These are phyloP conservation scores for Cymbomonas tetramitiformis DNA, from an alignment of 139 green algal genomes.

Conservation along the genomic window DNA sequence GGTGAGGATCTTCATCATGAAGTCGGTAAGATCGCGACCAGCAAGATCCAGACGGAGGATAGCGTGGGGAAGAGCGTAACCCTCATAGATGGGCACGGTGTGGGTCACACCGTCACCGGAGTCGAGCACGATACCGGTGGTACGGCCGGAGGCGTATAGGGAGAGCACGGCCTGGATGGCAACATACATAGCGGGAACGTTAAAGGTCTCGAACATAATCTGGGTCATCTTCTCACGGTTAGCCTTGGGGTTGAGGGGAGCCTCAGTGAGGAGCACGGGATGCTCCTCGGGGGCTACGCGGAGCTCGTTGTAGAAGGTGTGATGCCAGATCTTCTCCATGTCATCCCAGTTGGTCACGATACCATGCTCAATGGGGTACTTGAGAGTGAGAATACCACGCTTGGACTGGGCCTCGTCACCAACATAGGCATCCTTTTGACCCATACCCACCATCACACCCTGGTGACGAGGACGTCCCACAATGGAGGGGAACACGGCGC, in stretches of 20 bases:
- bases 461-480: constrained; percentile 86
- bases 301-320: constrained; percentile 99
- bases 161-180: constrained; percentile 92
- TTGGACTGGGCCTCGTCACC: constrained; percentile 95
- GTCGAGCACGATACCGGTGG: constrained; percentile 95
- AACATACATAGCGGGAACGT: constrained; percentile 91
- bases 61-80: constrained; percentile 88
- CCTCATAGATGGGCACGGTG: constrained; percentile 91
- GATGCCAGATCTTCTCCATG: constrained; percentile 99
- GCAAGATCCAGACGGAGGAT: constrained; percentile 89
- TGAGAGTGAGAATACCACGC: constrained; percentile 86
- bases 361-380: constrained; percentile 79
- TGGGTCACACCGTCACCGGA: constrained; percentile 88
- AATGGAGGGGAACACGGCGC: constrained; percentile 89
- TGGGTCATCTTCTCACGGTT: constrained; percentile 90
- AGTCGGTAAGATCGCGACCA: constrained; percentile 88
- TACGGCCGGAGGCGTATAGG: constrained; percentile 88
- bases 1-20: constrained; percentile 86
- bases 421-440: constrained; percentile 90
- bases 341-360: constrained; percentile 98
- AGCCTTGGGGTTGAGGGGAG: constrained; percentile 89
- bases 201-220: constrained; percentile 99
- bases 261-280: constrained; percentile 95
- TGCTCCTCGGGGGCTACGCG: constrained; percentile 96
- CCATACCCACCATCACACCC: constrained; percentile 84